phyloP scores from a whole-genome alignment of 1,284 basidiomycete species.

The Farysia itapuensis region DNA sequence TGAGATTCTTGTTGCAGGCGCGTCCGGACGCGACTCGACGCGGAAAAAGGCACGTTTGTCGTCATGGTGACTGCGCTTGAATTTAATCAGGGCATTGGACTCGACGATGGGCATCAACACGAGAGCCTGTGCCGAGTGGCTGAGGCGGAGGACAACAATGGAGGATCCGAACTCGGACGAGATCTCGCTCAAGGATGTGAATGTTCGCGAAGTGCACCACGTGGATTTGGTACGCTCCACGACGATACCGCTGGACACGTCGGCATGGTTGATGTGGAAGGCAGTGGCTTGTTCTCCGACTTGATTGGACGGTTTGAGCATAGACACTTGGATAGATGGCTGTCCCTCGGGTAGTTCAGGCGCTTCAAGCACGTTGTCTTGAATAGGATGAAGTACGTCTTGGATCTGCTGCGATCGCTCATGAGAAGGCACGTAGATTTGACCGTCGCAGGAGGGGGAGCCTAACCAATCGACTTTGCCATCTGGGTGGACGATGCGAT shows the following conservation, averaged over 20 bases:
- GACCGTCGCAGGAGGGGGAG: slow-evolving; percentile 21
- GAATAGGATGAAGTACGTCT: neutral
- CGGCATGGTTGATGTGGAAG: slow-evolving; percentile 12
- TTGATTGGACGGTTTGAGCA: neutral
- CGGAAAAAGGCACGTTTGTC: slow-evolving; percentile 2
- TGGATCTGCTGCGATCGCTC: neutral
- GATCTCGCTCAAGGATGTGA: slow-evolving; percentile 10
- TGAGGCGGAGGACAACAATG: slow-evolving; percentile 16
- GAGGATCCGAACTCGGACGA: slow-evolving; percentile 13
- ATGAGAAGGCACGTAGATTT: slow-evolving; percentile 6
- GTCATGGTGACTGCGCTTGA: slow-evolving; percentile 6
- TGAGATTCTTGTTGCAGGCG: slow-evolving; percentile 3
- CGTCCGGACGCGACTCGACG: neutral
- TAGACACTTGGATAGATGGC: neutral
- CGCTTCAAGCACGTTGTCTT: neutral
- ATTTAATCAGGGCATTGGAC: neutral
- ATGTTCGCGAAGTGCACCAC: slow-evolving; percentile 31
- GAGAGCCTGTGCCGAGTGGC: slow-evolving; percentile 4
- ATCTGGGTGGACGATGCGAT: slow-evolving; percentile 24
- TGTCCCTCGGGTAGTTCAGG: neutral
- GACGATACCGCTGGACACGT: slow-evolving; percentile 15
- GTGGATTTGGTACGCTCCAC: slow-evolving; percentile 35
- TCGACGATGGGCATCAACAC: slow-evolving; percentile 18
- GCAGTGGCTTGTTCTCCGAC: neutral
- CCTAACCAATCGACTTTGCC: slow-evolving; percentile 35